Base-by-base conservation (phyloP, 352 stramenopile species). In the Phytophthora constricta region DNA sequence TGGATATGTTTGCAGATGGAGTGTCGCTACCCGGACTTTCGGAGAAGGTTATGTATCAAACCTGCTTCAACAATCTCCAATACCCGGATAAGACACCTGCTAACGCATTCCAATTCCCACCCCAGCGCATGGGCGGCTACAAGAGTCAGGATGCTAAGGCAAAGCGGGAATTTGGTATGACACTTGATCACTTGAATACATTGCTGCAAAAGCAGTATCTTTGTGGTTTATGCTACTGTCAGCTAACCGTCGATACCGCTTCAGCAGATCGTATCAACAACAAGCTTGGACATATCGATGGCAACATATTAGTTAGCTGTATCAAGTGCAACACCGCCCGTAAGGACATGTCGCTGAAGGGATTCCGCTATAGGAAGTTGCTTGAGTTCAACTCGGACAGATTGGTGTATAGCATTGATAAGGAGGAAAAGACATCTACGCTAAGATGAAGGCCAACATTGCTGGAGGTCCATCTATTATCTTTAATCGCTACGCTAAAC, bases 241-340 rank as follows among this genome's bases (percentile, higher is more conserved):
- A 31, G 45, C 31, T 75, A 19, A 70, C 52, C 19, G 48, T 52
- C 19, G 34, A 70, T n/a, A 75, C 39, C 26, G 53, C 42, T 34
- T 71, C 67, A n/a, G 67, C 28, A 37, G 67, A 75, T 59, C 5
- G 67, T 20, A 61, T 70, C 34, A 64, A 49, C 37, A 59, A 59
- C 23, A 19, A 39, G 3, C 9, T 20, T 16, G 52, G 52, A 37
- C 52, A 59, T 26, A 34, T 49, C 37, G n/a, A 59, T 39, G 52
- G 52, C 1, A 59, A 59, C 37, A 50, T 59, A 8, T 16, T 63
- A 0, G 68, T 75, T 1, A 49, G n/a, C 13, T 75, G 67, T 28
- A 71, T 68, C 25, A 2, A 49, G n/a, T 75, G 67, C 27, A 75
- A 75, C 46, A 19, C 53, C 42, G 39, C 46, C 25, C 56, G 59